Evolutionary conservation across 2,329 filamentous ascomycete species (phyloP), one percentile per base, ranked within the genome.

Genomic region (Trichoderma simmonsii): DNA sequence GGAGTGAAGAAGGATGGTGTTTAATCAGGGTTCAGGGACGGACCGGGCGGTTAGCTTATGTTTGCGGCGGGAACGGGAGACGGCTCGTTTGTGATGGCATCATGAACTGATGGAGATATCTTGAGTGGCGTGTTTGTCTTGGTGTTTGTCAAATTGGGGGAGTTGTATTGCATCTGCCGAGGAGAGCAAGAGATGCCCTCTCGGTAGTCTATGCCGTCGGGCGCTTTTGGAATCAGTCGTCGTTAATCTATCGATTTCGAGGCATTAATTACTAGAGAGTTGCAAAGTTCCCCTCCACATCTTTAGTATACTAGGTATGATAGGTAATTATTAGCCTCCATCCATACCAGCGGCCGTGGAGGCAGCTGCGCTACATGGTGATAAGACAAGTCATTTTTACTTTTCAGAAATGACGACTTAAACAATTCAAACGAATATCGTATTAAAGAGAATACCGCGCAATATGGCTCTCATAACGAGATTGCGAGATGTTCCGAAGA

Each of bases 1-100:
- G 96, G 95, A 0, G 87, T 98, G 64, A 98, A 97, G 84, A 89
- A 87, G 77, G 85, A 76, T 24, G 72, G 73, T 54, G 68, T 39
- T 26, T 66, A 39, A 67, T 48, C 24, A 21, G 30, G n/a, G 51
- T 39, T 12, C 1, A 21, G n/a, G 21, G n/a, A 34, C n/a, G 54
- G 18, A 12, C 26, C n/a, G 34, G 64, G 63, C 7, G 32, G 12
- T 54, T 18, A 11, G 36, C 18, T 32, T 32, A 26, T 36, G n/a
- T 48, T 28, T 18, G 21, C 34, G 30, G 30, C 11, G 30, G 48
- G n/a, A 34, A 28, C 39, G 43, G 43, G 43, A 54, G 24, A 61
- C 11, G n/a, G 51, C 0, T 18, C 6, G 24, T 11, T 26, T 15
- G n/a, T 18, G 54, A 36, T 39, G 9, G 11, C 56, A 48, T 28